Base-by-base conservation (phyloP, 1,139 yeast genomes). In the Suhomyces chickasaworum region DNA sequence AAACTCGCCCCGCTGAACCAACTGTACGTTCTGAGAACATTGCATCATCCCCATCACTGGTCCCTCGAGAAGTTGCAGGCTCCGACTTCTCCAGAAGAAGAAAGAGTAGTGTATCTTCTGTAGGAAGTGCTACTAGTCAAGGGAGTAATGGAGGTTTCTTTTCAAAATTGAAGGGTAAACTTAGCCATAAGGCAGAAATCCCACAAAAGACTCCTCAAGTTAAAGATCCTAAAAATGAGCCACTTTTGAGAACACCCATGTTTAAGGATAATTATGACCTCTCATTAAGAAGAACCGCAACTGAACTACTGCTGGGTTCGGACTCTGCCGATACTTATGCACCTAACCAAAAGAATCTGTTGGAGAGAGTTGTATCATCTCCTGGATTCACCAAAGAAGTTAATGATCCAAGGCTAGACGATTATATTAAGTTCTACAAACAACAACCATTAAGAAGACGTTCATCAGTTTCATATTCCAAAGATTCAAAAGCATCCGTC, bases 371-470 rank as follows among this genome's bases (percentile, higher is more conserved):
- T 7, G 53, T 53, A 48, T 55, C 64, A 1, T 49, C 59, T 2
- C 60, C 64, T 9, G 47, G 46, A 4, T 40, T 46, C 33, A 32
- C 53, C 12, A 44, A 42, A 7, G 50, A 46, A 7, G 20, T 52
- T 3, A 30, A 55, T 5, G 88, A 84, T 55, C 84, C 86, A 1
- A 72, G 80, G 52, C 60, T 85, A 33, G 79, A 80, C 34, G 83
- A 80, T 44, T 85, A 83, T 56, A 68, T 85, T 47, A 69, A 71
- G 41, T 77, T 76, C 54, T 81, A 78, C 56, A 69, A 71, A 46
- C 75, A 72, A 49, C 70, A 59, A 49, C 72, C 54, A 54, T 55
- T 47, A 15, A 42, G 52, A 21, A 29, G 50, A 40, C 36, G 48
- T 37, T 39, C 56, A 4, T 23, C 47, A 4, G 44, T 44, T 23